These are phyloP conservation scores for Pseudoneurospora amorphoporcata DNA, from an alignment of 495 filamentous ascomycete species.

Conservation along the genomic window DNA sequence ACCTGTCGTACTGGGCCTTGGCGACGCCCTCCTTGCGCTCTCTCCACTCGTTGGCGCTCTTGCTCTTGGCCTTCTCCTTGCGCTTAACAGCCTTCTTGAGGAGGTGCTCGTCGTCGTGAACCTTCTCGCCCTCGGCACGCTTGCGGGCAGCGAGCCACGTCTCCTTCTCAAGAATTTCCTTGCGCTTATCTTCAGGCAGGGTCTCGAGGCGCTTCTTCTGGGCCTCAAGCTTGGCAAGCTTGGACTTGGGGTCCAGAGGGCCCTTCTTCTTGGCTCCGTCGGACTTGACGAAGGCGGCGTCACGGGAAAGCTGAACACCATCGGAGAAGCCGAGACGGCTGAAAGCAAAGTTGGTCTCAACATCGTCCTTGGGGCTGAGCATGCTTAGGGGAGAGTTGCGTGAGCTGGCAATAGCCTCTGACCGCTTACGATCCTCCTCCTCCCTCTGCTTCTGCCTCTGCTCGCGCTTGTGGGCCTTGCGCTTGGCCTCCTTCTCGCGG, in stretches of 20 bases:
- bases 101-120: slow-evolving; percentile 77
- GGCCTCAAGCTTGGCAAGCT: slow-evolving; percentile 60
- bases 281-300: slow-evolving; percentile 46
- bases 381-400: slow-evolving; percentile 44
- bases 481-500: slow-evolving; percentile 73
- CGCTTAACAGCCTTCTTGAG: slow-evolving; percentile 93
- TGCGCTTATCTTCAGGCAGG: slow-evolving; percentile 67
- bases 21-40: slow-evolving; percentile 67
- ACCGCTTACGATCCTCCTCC: slow-evolving; percentile 58
- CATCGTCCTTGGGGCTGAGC: slow-evolving; percentile 49
- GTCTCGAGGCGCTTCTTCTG: slow-evolving; percentile 57
- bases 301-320: slow-evolving; percentile 63
- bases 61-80: slow-evolving; percentile 79
- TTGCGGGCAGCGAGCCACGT: slow-evolving; percentile 85
- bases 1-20: slow-evolving; percentile 64
- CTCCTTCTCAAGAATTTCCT: slow-evolving; percentile 85
- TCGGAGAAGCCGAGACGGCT: slow-evolving; percentile 79
- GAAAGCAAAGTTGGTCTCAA: slow-evolving; percentile 60
- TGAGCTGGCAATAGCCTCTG: slow-evolving; percentile 56
- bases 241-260: slow-evolving; percentile 65
- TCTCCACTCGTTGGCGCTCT: slow-evolving; percentile 82
- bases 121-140: slow-evolving; percentile 78
- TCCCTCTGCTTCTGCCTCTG: slow-evolving; percentile 61
- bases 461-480: slow-evolving; percentile 80
- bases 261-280: slow-evolving; percentile 53